Conservation (phyloP, 2,329 filamentous ascomycete species). For the Venturia carpophila region DNA sequence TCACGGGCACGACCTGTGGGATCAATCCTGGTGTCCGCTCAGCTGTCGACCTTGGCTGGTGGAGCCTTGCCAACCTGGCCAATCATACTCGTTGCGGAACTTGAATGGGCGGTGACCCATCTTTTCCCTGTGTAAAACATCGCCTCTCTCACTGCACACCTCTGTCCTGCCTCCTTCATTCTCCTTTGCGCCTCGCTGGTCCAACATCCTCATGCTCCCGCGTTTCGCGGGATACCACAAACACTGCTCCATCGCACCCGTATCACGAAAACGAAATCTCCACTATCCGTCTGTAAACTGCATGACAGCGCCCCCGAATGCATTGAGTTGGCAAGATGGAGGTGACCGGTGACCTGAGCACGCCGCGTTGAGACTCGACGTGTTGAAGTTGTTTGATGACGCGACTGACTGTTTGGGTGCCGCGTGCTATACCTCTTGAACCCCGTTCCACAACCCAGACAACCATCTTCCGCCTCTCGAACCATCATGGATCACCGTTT, state of each 20-base stretch:
- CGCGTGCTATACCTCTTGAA: not conserved
- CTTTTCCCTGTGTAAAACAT: conserved; percentile 13
- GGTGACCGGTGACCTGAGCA: not conserved
- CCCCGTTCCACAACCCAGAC: not conserved
- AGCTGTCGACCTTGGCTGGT: not conserved
- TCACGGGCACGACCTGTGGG: not conserved
- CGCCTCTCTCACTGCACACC: not conserved
- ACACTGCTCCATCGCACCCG: not conserved
- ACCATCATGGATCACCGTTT: not conserved
- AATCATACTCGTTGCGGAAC: conserved; percentile 14
- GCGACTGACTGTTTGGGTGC: not conserved
- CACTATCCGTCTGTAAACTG: not conserved
- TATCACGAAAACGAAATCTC: not conserved
- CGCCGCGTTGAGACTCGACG: conserved; percentile 5
- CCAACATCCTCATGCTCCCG: not conserved
- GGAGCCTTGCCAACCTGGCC: conserved; percentile 3
- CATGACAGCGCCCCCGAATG: not conserved
- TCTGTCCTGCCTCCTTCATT: conserved; percentile 1
- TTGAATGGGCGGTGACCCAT: conserved; percentile 15
- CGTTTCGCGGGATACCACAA: not conserved
- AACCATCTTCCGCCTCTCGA: not conserved
- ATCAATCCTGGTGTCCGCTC: conserved; percentile 6
- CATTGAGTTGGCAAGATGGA: not conserved
- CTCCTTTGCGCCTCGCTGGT: not conserved
- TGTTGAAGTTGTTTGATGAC: not conserved